These are phyloP conservation scores for Ophiorrhiza pumila DNA, from an alignment of 257 asterid genomes.

Conservation along the genomic window DNA sequence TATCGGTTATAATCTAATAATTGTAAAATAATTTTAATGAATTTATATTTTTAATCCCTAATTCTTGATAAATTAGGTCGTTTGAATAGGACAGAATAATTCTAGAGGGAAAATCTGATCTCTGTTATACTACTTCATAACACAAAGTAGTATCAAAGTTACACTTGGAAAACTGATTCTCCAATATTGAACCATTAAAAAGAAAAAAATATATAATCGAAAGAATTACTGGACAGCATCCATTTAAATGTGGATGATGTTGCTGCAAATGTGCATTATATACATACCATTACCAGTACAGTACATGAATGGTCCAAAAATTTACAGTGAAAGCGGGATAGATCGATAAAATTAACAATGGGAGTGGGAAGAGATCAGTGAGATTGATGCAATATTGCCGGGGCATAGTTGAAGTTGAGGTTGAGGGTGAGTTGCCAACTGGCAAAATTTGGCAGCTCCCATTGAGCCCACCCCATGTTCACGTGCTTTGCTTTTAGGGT, in stretches of 20 bases:
- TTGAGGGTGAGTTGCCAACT: slow-evolving; percentile 44
- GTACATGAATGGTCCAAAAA: not conserved
- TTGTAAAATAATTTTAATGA: no score
- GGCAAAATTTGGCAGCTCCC: slow-evolving; percentile 54
- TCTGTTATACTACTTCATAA: no score
- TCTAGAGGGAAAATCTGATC: no score
- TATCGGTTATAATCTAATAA: no score
- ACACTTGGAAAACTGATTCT: not conserved
- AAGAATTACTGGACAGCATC: not conserved
- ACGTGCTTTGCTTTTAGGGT: slow-evolving; percentile 54
- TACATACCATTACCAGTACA: not conserved
- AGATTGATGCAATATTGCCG: not conserved
- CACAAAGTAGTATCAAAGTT: no score
- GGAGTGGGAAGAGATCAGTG: not conserved
- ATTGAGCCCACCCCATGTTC: slow-evolving; percentile 35
- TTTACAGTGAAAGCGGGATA: not conserved
- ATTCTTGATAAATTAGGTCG: no score
- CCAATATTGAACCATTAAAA: not conserved
- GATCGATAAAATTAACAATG: no score
- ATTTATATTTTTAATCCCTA: no score
- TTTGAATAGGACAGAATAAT: no score
- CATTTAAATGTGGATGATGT: not conserved
- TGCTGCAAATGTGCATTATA: not conserved
- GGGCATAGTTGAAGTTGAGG: not conserved
- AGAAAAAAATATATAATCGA: not conserved